Evolutionary conservation across 116 monocot genomes (phyloP).

Genomic region (Iris pallida): DNA sequence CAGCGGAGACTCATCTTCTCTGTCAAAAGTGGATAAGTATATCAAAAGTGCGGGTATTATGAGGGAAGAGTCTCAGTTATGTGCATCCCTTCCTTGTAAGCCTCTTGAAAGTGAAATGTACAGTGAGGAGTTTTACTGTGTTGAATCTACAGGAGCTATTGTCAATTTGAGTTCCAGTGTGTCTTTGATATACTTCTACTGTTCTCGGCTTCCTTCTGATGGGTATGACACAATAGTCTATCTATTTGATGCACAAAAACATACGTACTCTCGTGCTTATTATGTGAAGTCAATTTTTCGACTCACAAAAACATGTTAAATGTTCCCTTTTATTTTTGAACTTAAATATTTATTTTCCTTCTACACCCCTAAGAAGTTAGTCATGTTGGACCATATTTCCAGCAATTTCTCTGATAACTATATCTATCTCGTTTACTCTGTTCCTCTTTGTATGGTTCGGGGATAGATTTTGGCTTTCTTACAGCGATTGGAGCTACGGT

Average conservation of each 20-base stretch:
- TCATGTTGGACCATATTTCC: no score
- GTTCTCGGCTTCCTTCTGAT: constrained; percentile 63
- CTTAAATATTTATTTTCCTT: no score
- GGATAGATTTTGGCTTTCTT: no score
- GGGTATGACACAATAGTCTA: constrained; percentile 15
- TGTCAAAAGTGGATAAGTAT: constrained; percentile 34
- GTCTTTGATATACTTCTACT: constrained; percentile 52
- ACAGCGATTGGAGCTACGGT: no score
- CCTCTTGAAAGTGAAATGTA: constrained; percentile 21
- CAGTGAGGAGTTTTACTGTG: constrained; percentile 39
- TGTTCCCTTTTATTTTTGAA: no score
- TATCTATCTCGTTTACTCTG: no score
- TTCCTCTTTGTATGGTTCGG: no score
- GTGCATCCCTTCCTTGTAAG: constrained; percentile 33
- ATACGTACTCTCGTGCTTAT: background rate
- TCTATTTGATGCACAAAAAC: background rate
- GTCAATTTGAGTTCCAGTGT: constrained; percentile 55
- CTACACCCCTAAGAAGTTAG: no score
- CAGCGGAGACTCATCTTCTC: constrained; percentile 39
- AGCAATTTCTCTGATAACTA: no score
- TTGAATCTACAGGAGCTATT: constrained; percentile 51
- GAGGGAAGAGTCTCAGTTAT: constrained; percentile 41
- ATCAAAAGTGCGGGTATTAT: constrained; percentile 44
- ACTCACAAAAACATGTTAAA: no score
- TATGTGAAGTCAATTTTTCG: no score